Percentiles rank a stretch among this genome's conserved stretches.
These are phyloP conservation scores for Helicosporidium sp. DNA, from an alignment of 139 green algal species.

Conservation along the genomic window DNA sequence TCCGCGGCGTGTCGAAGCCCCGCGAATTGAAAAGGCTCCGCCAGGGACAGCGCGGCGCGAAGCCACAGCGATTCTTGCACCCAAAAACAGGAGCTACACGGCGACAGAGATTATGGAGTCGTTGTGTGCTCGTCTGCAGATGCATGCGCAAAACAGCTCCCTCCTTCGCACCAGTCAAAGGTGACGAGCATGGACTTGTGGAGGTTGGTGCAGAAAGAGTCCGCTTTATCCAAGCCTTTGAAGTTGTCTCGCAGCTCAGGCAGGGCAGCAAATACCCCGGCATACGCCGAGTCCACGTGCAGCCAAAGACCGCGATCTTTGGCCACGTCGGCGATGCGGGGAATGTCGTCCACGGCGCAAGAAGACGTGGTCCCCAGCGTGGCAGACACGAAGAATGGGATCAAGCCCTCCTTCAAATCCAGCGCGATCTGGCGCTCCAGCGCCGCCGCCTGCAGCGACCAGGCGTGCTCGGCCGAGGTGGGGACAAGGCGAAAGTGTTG, in stretches of 20 bases:
- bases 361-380: conserved; percentile 58
- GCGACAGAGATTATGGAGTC: no score
- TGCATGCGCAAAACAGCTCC: no score
- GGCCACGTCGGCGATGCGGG: conserved; percentile 11
- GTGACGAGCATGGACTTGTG: conserved; percentile 62
- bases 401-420: conserved; percentile 35
- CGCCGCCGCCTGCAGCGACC: conserved; percentile 26
- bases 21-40: conserved; percentile 30
- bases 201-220: conserved; percentile 43
- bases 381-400: conserved; percentile 50
- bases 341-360: conserved; percentile 47
- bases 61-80: conserved; percentile 30
- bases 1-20: conserved; percentile 27
- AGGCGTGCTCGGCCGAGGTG: conserved; percentile 16
- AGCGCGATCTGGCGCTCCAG: conserved; percentile 29
- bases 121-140: no score
- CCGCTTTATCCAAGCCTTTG: conserved; percentile 27
- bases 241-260: conserved; percentile 43
- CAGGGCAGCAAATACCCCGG: conserved; percentile 32
- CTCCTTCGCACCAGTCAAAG: conserved; percentile 48
- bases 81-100: conserved; percentile 32
- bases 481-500: conserved; percentile 36
- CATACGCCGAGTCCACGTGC: conserved; percentile 71
- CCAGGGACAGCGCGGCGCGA: conserved; percentile 48
- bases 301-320: no score